Percentiles rank a stretch among this genome's conserved stretches.
Evolutionary conservation across 768 basidiomycete species (phyloP).

Genomic region (Pulveroboletus sp.): DNA sequence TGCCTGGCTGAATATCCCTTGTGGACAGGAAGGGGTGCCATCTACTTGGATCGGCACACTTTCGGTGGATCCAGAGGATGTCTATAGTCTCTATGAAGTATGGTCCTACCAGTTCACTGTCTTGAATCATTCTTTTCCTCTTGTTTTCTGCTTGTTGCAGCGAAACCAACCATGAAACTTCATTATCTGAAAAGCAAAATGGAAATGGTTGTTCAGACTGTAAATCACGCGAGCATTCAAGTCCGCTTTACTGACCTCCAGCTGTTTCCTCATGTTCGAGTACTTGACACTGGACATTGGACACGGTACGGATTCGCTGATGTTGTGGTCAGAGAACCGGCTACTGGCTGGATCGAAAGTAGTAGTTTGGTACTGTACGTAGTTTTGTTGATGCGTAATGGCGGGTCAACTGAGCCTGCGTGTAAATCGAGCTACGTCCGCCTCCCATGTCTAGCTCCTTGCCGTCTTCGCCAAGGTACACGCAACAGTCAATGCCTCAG

Average conservation of each 20-base stretch:
- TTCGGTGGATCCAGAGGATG: background rate
- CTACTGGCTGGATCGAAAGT: background rate
- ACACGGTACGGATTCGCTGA: constrained; percentile 18
- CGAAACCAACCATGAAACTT: constrained; percentile 7
- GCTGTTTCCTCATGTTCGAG: constrained; percentile 8
- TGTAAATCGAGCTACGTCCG: background rate
- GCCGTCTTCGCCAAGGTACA: constrained; percentile 19
- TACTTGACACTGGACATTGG: constrained; percentile 14
- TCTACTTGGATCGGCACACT: background rate
- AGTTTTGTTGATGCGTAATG: background rate
- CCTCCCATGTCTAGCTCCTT: constrained; percentile 16
- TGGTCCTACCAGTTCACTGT: too few relatives aligned
- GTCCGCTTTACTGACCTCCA: constrained; percentile 3
- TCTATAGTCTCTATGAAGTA: background rate
- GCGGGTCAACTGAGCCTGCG: too few relatives aligned
- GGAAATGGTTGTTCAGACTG: constrained; percentile 9
- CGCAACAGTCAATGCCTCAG: constrained; percentile 7
- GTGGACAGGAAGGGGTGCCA: background rate
- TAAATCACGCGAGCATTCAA: constrained; percentile 7
- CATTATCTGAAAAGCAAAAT: constrained; percentile 1
- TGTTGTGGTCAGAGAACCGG: constrained; percentile 8
- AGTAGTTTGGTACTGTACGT: background rate
- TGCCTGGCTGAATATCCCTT: background rate
- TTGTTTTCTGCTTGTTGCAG: constrained; percentile 1
- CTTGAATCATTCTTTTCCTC: background rate